phyloP scores from a whole-genome alignment of 768 basidiomycete genomes.

The Galerina marginata region DNA sequence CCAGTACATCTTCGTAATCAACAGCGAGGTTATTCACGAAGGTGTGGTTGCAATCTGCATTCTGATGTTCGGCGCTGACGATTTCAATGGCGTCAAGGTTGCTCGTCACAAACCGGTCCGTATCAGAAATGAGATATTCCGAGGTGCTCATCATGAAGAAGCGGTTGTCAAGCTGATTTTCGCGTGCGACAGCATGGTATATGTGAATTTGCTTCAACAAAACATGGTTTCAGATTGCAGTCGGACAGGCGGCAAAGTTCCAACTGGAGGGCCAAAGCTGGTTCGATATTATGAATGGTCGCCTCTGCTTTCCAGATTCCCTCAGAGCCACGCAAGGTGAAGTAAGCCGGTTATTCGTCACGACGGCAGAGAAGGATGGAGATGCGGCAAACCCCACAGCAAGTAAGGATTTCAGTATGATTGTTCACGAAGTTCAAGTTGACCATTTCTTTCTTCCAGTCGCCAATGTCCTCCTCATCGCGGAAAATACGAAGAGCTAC shows the following conservation, averaged over 20 bases:
- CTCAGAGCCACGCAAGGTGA: constrained; percentile 80
- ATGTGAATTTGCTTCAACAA: constrained; percentile 98
- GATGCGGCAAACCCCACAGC: constrained; percentile 86
- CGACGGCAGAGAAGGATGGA: constrained; percentile 91
- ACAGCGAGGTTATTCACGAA: constrained; percentile 83
- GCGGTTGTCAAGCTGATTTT: constrained; percentile 30
- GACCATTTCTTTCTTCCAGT: constrained; percentile 76
- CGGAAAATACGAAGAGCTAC: constrained; percentile 28
- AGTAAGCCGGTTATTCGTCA: constrained; percentile 93
- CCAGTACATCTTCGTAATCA: constrained; percentile 94
- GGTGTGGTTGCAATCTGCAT: no score
- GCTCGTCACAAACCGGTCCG: constrained; percentile 92
- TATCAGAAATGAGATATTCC: constrained; percentile 99
- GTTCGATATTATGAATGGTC: constrained; percentile 97
- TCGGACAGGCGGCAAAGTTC: constrained; percentile 95
- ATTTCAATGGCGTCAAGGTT: constrained; percentile 96
- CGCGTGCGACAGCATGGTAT: constrained; percentile 58
- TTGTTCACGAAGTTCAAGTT: constrained; percentile 77
- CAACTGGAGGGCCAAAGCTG: constrained; percentile 96
- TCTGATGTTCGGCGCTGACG: constrained; percentile 69
- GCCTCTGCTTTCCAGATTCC: constrained; percentile 90
- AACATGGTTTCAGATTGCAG: constrained; percentile 95
- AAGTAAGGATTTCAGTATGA: constrained; percentile 28
- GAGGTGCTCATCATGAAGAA: constrained; percentile 99
- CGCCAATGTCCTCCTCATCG: constrained; percentile 76